Evolutionary conservation across 1,284 basidiomycete genomes (phyloP).

Genomic region (Xerocomus minutiporus): DNA sequence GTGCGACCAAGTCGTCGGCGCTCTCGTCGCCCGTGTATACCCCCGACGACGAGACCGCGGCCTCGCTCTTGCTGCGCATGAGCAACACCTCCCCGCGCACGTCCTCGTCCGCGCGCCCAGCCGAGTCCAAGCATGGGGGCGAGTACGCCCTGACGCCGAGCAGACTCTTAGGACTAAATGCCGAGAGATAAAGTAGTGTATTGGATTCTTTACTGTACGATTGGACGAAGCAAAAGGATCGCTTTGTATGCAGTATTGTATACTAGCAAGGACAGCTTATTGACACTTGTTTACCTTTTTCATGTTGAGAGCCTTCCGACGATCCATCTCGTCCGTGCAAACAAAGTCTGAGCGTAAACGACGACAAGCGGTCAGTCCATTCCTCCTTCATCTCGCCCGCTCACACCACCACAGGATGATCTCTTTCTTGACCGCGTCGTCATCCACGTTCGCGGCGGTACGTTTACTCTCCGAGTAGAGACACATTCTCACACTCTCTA

Average conservation of each 20-base stretch:
- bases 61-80: conserved; percentile 62
- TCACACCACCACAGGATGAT: conserved; percentile 52
- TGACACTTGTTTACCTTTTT: conserved; percentile 15
- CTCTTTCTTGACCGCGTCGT: conserved; percentile 78
- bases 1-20: conserved; percentile 23
- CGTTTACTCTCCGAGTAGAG: conserved; percentile 15
- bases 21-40: conserved; percentile 43
- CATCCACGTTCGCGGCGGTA: conserved; percentile 74
- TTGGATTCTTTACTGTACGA: background rate
- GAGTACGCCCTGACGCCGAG: conserved; percentile 31
- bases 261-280: conserved; percentile 5
- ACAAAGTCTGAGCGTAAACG: conserved; percentile 74
- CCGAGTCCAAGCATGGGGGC: background rate
- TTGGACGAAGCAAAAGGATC: background rate
- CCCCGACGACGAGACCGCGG: conserved; percentile 66
- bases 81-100: conserved; percentile 32
- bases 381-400: background rate
- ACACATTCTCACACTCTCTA: conserved; percentile 30
- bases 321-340: conserved; percentile 20
- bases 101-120: background rate
- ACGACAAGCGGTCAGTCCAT: conserved; percentile 54
- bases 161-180: conserved; percentile 28
- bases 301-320: conserved; percentile 13
- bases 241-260: background rate
- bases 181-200: conserved; percentile 10